Evolutionary conservation across 495 filamentous ascomycete genomes (phyloP).

Genomic region (Arthonia radiata): DNA sequence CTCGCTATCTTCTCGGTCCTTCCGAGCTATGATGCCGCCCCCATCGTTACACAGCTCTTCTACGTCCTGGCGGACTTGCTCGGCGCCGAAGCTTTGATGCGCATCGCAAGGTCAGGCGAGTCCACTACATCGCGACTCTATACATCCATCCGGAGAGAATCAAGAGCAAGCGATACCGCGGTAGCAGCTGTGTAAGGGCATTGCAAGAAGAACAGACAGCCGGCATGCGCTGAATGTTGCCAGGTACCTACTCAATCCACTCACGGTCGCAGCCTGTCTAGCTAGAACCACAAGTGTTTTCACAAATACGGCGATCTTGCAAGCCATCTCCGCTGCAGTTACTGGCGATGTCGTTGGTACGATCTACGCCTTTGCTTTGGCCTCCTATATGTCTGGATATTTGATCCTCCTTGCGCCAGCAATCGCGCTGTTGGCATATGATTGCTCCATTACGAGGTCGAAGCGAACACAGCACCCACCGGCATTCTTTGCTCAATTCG

Average conservation of each 20-base stretch:
- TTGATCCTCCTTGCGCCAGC: slow-evolving; percentile 69
- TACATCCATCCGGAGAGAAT: slow-evolving; percentile 51
- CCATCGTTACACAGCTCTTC: slow-evolving; percentile 51
- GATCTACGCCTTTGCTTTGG: slow-evolving; percentile 68
- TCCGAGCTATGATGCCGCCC: slow-evolving; percentile 34
- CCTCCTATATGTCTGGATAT: slow-evolving; percentile 79
- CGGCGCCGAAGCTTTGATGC: slow-evolving; percentile 57
- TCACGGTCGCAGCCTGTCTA: slow-evolving; percentile 78
- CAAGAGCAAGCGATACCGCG: slow-evolving; percentile 47
- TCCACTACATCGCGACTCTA: slow-evolving; percentile 46
- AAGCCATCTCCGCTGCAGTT: slow-evolving; percentile 64
- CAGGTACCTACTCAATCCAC: slow-evolving; percentile 84
- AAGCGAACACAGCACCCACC: slow-evolving; percentile 3
- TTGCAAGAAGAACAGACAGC: neutral
- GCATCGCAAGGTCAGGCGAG: slow-evolving; percentile 64
- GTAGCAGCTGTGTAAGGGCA: slow-evolving; percentile 49
- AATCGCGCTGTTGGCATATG: slow-evolving; percentile 58
- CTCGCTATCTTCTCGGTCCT: slow-evolving; percentile 77
- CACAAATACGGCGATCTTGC: slow-evolving; percentile 67
- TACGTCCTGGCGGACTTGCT: slow-evolving; percentile 65
- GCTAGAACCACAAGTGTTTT: slow-evolving; percentile 82
- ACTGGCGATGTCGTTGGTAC: slow-evolving; percentile 43
- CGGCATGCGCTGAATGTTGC: slow-evolving; percentile 5
- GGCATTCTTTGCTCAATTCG: slow-evolving; percentile 27
- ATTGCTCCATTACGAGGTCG: slow-evolving; percentile 20